phyloP scores from a whole-genome alignment of 495 filamentous ascomycete genomes.

The Penicillium egyptiacum region DNA sequence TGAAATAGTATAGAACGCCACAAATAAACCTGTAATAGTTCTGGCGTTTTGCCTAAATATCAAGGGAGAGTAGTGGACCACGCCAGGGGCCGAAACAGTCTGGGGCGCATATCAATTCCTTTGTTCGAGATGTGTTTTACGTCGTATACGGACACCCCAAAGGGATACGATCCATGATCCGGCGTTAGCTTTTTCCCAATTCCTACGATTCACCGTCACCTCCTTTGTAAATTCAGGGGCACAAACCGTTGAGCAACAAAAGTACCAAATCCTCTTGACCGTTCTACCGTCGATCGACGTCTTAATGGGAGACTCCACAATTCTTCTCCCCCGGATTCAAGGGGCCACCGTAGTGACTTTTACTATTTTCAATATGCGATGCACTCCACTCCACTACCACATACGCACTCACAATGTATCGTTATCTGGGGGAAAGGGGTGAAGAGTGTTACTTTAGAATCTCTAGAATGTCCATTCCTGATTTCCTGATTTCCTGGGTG shows the following conservation, averaged over 20 bases:
- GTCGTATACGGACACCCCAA: not conserved
- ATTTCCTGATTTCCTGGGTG: constrained; percentile 10
- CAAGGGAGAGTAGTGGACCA: not conserved
- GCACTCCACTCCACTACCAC: constrained; percentile 7
- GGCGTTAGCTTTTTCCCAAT: not conserved
- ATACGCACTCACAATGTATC: not conserved
- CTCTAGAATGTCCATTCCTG: constrained; percentile 9
- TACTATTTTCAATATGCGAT: constrained; percentile 11
- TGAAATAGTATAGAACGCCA: not conserved
- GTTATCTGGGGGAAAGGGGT: constrained; percentile 6
- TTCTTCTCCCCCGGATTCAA: constrained; percentile 17
- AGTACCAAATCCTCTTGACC: constrained; percentile 1
- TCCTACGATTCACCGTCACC: not conserved
- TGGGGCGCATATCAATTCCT: constrained; percentile 8
- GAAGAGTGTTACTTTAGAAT: not conserved
- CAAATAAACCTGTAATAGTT: not conserved
- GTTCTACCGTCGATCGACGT: constrained; percentile 6
- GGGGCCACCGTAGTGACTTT: not conserved
- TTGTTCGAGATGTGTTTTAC: not conserved
- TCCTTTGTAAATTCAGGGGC: constrained; percentile 3
- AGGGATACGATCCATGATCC: constrained; percentile 7
- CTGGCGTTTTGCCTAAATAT: not conserved
- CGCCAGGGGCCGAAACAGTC: constrained; percentile 15
- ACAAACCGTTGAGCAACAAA: constrained; percentile 7
- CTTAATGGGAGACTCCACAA: constrained; percentile 8